Evolutionary conservation across 2,329 filamentous ascomycete species (phyloP), one percentile per base, ranked within the genome.

Genomic region (Bipolaris gigantea): DNA sequence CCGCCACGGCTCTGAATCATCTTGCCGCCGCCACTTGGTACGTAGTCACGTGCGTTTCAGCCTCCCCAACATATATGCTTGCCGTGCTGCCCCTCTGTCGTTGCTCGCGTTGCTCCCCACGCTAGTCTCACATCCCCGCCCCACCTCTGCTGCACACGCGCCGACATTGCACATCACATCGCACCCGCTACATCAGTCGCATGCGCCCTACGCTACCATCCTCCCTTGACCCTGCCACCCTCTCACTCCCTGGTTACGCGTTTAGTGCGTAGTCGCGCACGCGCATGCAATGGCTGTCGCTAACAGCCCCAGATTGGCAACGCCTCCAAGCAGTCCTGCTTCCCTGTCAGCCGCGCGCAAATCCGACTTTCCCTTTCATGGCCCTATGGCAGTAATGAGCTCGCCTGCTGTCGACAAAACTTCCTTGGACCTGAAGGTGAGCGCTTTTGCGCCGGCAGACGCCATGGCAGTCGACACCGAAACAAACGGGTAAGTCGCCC

Each of bases 401-500:
- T 70, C 70, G 67, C 61, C 73, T 54, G 60, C 66, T 57, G 60
- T 71, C 57, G 72, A 74, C 42, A 70, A 71, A 62, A 58, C 69
- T 49, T 58, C 72, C 47, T 63, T 77, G 67, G 81, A 82, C 66
- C 73, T 80, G 66, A 85, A 84, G 76, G 73, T 77, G 68, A 76
- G 74, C 69, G 75, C 79, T 48, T 64, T 70, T 62, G 63, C 74
- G 72, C 73, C 76, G 65, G 72, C 75, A 66, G 78, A 79, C 65
- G 77, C 76, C 63, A 82, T 82, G 79, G 77, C 80, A 55, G 75
- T 83, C 53, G 78, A 83, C 65, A 71, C 75, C 56, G 77, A 81
- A 40, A 75, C 82, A 65, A 84, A 86, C 70, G 83, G 83, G 85
- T 87, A 77, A 81, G 84, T 83, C 50, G 39, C 68, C 70, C 61